Conservation (phyloP, 768 basidiomycete genomes). For the Tylopilus vinaceipallidus region DNA sequence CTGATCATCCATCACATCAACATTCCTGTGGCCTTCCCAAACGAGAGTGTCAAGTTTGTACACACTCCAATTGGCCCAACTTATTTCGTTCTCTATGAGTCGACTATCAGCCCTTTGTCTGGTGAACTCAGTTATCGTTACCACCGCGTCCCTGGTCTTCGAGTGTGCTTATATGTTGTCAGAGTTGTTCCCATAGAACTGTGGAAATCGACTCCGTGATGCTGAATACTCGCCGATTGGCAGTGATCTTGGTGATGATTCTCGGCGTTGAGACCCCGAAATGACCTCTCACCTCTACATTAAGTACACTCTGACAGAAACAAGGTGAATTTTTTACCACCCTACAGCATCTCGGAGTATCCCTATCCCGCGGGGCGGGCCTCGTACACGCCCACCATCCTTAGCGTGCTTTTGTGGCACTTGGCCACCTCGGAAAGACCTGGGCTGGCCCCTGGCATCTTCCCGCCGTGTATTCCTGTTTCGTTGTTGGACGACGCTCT, state of each 20-base stretch:
- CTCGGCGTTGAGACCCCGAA: background rate
- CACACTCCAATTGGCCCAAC: too few relatives aligned
- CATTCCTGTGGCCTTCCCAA: too few relatives aligned
- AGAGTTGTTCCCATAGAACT: too few relatives aligned
- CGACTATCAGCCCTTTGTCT: too few relatives aligned
- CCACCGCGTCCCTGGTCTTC: too few relatives aligned
- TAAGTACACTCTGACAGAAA: background rate
- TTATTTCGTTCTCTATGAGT: too few relatives aligned
- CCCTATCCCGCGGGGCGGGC: background rate
- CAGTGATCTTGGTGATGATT: constrained; percentile 9
- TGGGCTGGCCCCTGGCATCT: constrained; percentile 17
- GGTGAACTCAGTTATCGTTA: too few relatives aligned
- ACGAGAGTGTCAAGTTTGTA: too few relatives aligned
- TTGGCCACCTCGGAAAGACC: constrained; percentile 3
- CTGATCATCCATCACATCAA: too few relatives aligned
- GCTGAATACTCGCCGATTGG: constrained; percentile 2
- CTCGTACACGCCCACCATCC: background rate
- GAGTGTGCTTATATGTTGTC: too few relatives aligned
- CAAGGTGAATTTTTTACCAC: too few relatives aligned
- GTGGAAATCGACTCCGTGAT: background rate
- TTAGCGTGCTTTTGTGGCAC: background rate
- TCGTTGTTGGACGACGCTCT: background rate
- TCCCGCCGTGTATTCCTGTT: background rate
- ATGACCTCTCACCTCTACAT: background rate
- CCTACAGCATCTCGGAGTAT: background rate